A percentile compares a stretch with the other conserved stretches of the same genome.
These are phyloP conservation scores for Pterocarpus macrocarpus DNA, from an alignment of 306 rosid species.

Conservation along the genomic window DNA sequence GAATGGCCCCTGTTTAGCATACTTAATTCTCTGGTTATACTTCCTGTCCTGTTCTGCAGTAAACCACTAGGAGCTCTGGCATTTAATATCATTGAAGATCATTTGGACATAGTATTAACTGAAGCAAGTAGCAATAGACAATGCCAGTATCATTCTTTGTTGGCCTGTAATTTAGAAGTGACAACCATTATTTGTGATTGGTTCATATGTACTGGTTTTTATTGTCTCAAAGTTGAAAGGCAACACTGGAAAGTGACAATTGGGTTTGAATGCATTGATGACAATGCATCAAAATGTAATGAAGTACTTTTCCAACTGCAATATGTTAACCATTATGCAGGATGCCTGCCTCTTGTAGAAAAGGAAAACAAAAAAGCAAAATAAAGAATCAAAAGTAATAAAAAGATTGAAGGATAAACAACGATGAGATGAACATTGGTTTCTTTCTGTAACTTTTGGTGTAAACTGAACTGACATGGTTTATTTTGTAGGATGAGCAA, in stretches of 20 bases:
- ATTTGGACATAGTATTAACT: not conserved
- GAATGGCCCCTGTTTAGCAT: not conserved
- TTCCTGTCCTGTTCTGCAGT: slow-evolving; percentile 6
- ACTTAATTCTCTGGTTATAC: not conserved
- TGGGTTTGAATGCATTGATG: slow-evolving; percentile 10
- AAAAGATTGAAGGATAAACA: not conserved
- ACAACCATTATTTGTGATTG: not conserved
- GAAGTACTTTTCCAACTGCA: not conserved
- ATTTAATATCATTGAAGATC: slow-evolving; percentile 23
- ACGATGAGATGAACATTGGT: slow-evolving; percentile 15
- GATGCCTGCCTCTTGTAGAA: not conserved
- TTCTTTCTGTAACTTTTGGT: slow-evolving; percentile 9
- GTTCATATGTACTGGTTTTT: not conserved
- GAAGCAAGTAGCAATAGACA: not conserved
- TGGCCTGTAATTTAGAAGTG: slow-evolving; percentile 11
- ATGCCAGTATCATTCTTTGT: not conserved
- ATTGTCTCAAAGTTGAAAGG: not conserved
- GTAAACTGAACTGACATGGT: slow-evolving; percentile 35
- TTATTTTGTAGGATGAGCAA: slow-evolving; percentile 46
- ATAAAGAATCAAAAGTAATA: not conserved
- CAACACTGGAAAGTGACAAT: not conserved
- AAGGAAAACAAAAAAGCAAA: slow-evolving; percentile 18
- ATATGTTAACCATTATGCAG: slow-evolving; percentile 9
- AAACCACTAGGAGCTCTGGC: not conserved
- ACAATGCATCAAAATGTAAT: slow-evolving; percentile 19